Conservation (phyloP, 805 yeast species). For the Ogataea paraovalis region DNA sequence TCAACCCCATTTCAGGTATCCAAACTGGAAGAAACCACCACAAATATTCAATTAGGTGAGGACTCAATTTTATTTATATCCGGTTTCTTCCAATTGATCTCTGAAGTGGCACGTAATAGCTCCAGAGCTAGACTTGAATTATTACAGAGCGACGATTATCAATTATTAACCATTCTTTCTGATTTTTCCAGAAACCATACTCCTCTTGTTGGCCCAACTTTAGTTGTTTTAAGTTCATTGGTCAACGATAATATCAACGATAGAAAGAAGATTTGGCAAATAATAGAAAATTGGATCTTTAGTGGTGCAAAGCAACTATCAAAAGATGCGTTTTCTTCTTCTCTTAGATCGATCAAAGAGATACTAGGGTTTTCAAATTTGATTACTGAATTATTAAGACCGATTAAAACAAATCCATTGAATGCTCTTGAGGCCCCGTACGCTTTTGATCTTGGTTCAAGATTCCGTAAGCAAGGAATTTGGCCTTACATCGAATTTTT, state of each 20-base stretch:
- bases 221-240: constrained; percentile 55
- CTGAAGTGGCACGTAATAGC: constrained; percentile 45
- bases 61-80: constrained; percentile 74
- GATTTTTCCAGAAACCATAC: constrained; percentile 27
- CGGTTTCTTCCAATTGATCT: constrained; percentile 66
- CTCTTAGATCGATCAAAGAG: constrained; percentile 51
- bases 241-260: constrained; percentile 42
- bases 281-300: constrained; percentile 68
- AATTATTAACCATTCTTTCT: constrained; percentile 24
- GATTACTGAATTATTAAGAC: constrained; percentile 36
- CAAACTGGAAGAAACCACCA: constrained; percentile 9
- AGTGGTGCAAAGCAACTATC: constrained; percentile 25
- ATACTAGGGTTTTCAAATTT: constrained; percentile 60
- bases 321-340: constrained; percentile 39
- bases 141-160: constrained; percentile 31
- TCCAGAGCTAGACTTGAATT: constrained; percentile 30
- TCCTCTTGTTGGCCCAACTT: constrained; percentile 42
- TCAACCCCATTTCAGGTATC: constrained; percentile 5
- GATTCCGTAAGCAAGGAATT: constrained; percentile 61
- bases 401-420: constrained; percentile 30
- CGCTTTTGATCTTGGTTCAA: constrained; percentile 61
- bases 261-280: constrained; percentile 58
- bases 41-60: constrained; percentile 62
- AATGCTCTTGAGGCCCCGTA: constrained; percentile 43
- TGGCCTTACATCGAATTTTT: constrained; percentile 80